Conservation (phyloP, 345 rosid genomes). For the Brassica carinata region DNA sequence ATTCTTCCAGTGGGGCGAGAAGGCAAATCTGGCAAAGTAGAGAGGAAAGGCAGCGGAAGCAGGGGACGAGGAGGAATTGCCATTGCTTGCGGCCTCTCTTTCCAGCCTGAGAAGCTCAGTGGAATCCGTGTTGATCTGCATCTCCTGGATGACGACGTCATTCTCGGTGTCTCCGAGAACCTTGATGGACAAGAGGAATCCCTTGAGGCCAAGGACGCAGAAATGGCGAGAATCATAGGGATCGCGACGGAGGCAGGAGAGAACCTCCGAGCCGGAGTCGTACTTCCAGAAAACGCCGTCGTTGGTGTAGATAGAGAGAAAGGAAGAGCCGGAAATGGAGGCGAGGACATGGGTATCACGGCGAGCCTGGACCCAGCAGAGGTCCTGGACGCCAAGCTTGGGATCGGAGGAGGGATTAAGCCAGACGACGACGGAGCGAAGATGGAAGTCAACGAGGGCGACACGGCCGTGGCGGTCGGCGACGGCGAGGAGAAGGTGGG, state of each 20-base stretch:
- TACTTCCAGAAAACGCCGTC: conserved; percentile 67
- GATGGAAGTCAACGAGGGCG: conserved; percentile 76
- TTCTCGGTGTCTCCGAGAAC: conserved; percentile 76
- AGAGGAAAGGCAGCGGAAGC: conserved; percentile 77
- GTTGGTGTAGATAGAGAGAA: conserved; percentile 55
- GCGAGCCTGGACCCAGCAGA: conserved; percentile 73
- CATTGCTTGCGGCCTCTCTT: conserved; percentile 50
- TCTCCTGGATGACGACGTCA: conserved; percentile 60
- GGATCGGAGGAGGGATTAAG: conserved; percentile 56
- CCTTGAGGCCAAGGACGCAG: conserved; percentile 73
- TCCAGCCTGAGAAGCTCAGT: conserved; percentile 67
- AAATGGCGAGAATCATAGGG: conserved; percentile 89
- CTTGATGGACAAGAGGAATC: conserved; percentile 67
- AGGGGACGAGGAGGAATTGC: conserved; percentile 42
- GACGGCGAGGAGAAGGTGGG: conserved; percentile 57
- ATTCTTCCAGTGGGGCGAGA: conserved; percentile 83
- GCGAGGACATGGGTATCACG: conserved; percentile 64
- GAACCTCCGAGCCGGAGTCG: conserved; percentile 73
- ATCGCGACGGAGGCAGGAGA: conserved; percentile 85
- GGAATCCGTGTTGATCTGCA: conserved; percentile 64
- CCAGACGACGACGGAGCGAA: conserved; percentile 63
- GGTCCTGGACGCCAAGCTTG: conserved; percentile 81
- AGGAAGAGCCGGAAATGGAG: conserved; percentile 71
- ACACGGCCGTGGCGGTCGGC: conserved; percentile 96
- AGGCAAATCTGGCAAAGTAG: conserved; percentile 66